Evolutionary conservation across 306 rosid species (phyloP), one percentile per base, ranked within the genome.

Genomic region (Pyrus betulifolia): DNA sequence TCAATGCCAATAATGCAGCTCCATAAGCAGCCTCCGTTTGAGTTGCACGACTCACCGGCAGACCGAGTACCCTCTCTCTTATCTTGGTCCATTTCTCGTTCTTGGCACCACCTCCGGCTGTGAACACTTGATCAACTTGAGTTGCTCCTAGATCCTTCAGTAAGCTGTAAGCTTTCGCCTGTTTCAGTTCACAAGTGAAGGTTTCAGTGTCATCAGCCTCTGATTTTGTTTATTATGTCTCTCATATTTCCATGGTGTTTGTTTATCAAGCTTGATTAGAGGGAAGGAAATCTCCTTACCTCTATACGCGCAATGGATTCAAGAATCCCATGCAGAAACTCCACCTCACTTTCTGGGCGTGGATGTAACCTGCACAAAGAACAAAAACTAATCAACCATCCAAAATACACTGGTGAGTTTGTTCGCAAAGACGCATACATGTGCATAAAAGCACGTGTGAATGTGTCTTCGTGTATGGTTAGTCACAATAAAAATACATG

Each of bases 301-400:
- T 94, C 98, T 59, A 90, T 91, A 28, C 95, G 96, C 1, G 96
- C 98, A 79, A 94, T 91, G 74, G 97, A 94, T 86, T 94, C 98
- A 59, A 94, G 81, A 76, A 90, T 86, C 75, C 97, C 98, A 55
- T 90, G 97, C 88, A 90, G 82, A 83, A 82, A 91, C 74, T 91
- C 91, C 4, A 49, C 90, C 72, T 91, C 95, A 75, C 82, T 88
- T 76, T 89, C 85, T 61, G 97, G 98, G 67, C 93, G 94, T 65
- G 98, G 98, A 74, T 84, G 87, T 74, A 94, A 78, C 84, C 98
- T 92, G 86, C 79, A 76, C 51, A 77, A 14, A 74, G 49, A 67
- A 75, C 33, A n/a, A 70, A 76, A 38, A 72, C 23, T 58, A 64
- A 46, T 78, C n/a, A 79, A 68, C 31, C 40, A 8, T 31, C 9